phyloP scores from a whole-genome alignment of 495 filamentous ascomycete genomes.

The Margaritispora aquatica region DNA sequence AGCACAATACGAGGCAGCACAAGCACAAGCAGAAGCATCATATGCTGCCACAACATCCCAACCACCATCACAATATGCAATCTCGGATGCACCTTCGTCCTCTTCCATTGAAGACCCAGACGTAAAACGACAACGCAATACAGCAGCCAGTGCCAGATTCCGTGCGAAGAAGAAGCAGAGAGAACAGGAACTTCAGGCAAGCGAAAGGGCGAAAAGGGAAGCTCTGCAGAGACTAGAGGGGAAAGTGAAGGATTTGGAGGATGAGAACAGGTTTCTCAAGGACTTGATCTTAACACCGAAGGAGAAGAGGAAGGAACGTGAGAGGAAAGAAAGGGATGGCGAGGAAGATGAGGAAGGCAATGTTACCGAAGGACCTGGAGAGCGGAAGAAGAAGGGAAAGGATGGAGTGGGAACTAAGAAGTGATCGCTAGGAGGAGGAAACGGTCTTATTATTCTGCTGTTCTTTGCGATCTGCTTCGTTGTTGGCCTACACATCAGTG shows the following conservation, averaged over 20 bases:
- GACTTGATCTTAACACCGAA: slow-evolving; percentile 81
- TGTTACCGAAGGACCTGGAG: background rate
- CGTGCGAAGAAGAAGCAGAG: slow-evolving; percentile 98
- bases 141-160: slow-evolving; percentile 89
- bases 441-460: background rate
- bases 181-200: slow-evolving; percentile 82
- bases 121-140: slow-evolving; percentile 82
- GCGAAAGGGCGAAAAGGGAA: slow-evolving; percentile 78
- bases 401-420: background rate
- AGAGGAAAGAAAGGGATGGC: background rate
- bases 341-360: slow-evolving; percentile 1
- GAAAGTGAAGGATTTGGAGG: slow-evolving; percentile 77
- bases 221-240: slow-evolving; percentile 67
- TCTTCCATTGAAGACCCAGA: background rate
- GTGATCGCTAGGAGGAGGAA: background rate
- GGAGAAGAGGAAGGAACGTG: background rate
- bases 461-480: background rate
- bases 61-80: background rate
- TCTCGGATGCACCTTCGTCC: background rate
- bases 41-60: background rate
- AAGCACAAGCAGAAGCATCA: background rate
- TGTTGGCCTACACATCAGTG: background rate
- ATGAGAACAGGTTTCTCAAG: slow-evolving; percentile 94
- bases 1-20: background rate
- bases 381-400: slow-evolving; percentile 5